Conservation (phyloP, 2,329 filamentous ascomycete species). For the Coniochaeta ligniaria region DNA sequence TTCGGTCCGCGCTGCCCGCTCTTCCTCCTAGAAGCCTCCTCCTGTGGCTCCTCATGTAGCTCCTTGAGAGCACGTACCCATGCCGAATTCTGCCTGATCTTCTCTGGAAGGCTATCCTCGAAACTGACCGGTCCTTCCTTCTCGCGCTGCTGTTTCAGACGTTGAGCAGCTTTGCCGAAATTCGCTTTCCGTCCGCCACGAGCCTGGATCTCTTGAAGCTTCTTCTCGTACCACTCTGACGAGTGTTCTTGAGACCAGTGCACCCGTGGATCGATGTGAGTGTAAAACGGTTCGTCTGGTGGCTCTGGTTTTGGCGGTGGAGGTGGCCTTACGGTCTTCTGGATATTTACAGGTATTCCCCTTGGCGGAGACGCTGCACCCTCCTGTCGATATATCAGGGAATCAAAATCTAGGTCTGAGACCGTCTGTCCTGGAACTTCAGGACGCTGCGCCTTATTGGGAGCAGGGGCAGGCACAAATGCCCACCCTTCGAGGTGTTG, state of each 20-base stretch:
- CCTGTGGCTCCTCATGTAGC: conserved; percentile 4
- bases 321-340: conserved; percentile 2
- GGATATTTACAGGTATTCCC: conserved; percentile 5
- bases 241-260: conserved; percentile 37
- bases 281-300: conserved; percentile 28
- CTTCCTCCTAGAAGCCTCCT: background rate
- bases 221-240: conserved; percentile 36
- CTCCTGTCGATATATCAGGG: conserved; percentile 18
- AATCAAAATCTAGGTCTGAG: conserved; percentile 11
- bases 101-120: conserved; percentile 31
- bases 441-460: background rate
- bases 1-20: background rate
- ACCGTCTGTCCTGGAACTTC: background rate
- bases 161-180: conserved; percentile 36
- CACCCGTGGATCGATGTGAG: conserved; percentile 42
- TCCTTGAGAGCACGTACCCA: conserved; percentile 35
- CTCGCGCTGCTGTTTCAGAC: conserved; percentile 24
- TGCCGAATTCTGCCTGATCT: conserved; percentile 33
- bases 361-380: conserved; percentile 12
- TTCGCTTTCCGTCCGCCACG: conserved; percentile 43
- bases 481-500: background rate
- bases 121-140: conserved; percentile 10
- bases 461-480: background rate
- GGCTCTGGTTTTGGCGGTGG: conserved; percentile 6
- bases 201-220: conserved; percentile 39